Base-by-base conservation (phyloP, 352 stramenopile genomes). In the Elongisporangium undulatum region DNA sequence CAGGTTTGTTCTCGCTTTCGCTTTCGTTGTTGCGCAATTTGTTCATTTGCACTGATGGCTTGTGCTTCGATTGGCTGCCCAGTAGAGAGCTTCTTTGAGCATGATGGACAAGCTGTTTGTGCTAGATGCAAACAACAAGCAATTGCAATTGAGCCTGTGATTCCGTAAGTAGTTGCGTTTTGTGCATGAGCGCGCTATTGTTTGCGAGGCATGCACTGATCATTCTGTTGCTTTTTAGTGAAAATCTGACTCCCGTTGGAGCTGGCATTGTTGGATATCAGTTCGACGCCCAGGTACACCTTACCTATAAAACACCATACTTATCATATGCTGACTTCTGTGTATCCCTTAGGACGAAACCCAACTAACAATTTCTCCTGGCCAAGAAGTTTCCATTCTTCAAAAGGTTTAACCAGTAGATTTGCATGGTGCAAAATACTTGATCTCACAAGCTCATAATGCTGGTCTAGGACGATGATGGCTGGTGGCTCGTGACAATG, bases 1-100 rank as follows among this genome's bases (percentile, higher is more conserved):
- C 80, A 62, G 81, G 84, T 94, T 73, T 58, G 53, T 45, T 23
- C 15, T n/a, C n/a, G n/a, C n/a, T n/a, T n/a, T 13, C 38, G 12
- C 21, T 26, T 7, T 22, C 19, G 5, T 48, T 58, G 2, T n/a
- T 22, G 13, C 8, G 21, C 24, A 17, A n/a, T 34, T 20, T 58
- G 24, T 45, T 24, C 19, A 13, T 6, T 41, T 41, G 29, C 9
- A 20, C 24, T 29, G 13, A 55, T 17, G 41, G 5, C 21, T 22
- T 6, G 4, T 17, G 39, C 19, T 23, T 34, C 29, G 2, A 9
- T 16, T 39, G 34, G 16, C 34, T 41, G 65, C 73, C 55, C 52
- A 74, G 62, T 64, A 94, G 82, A 90, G 69, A 91, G 81, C 69
- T 94, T 92, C 68, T 92, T 90, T 57, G 83, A 92, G 55, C 83